Evolutionary conservation across 768 basidiomycete genomes (phyloP).

Genomic region (Amanita muscaria): DNA sequence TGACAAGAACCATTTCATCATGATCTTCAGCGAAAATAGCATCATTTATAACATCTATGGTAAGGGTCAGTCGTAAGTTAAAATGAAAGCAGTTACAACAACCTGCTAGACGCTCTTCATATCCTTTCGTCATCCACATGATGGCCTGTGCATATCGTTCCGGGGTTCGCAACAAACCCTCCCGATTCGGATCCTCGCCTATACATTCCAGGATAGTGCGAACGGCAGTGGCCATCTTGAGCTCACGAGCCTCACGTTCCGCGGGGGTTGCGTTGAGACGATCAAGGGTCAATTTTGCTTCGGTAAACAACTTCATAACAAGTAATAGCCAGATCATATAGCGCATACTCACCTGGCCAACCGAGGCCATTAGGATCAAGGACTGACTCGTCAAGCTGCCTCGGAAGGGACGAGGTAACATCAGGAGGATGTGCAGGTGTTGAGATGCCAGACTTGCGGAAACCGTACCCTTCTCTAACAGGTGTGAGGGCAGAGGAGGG

Average conservation of each 20-base stretch:
- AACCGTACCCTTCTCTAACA: slow-evolving; percentile 73
- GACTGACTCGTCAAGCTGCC: slow-evolving; percentile 27
- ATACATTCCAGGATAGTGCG: slow-evolving; percentile 93
- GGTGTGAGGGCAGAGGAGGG: slow-evolving; percentile 16
- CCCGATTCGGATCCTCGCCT: slow-evolving; percentile 94
- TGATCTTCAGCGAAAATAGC: slow-evolving; percentile 98
- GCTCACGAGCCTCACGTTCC: slow-evolving; percentile 64
- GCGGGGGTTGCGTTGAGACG: slow-evolving; percentile 73
- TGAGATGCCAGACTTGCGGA: slow-evolving; percentile 60
- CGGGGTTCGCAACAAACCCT: slow-evolving; percentile 87
- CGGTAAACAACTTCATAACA: slow-evolving; percentile 3
- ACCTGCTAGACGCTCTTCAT: slow-evolving; percentile 93
- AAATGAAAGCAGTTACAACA: slow-evolving; percentile 14
- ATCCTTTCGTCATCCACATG: slow-evolving; percentile 98
- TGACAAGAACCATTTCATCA: slow-evolving; percentile 98
- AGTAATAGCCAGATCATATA: neutral
- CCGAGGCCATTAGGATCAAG: slow-evolving; percentile 73
- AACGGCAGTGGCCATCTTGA: slow-evolving; percentile 75
- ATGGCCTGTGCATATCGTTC: slow-evolving; percentile 94
- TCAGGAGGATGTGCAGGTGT: slow-evolving; percentile 42
- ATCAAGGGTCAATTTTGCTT: slow-evolving; percentile 85
- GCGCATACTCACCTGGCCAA: slow-evolving; percentile 67
- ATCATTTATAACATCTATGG: slow-evolving; percentile 92
- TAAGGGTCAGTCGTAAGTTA: slow-evolving; percentile 10
- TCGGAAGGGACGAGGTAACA: slow-evolving; percentile 29